Conservation (phyloP, 1,284 basidiomycete species). For the Boletellus dicymbophilus region DNA sequence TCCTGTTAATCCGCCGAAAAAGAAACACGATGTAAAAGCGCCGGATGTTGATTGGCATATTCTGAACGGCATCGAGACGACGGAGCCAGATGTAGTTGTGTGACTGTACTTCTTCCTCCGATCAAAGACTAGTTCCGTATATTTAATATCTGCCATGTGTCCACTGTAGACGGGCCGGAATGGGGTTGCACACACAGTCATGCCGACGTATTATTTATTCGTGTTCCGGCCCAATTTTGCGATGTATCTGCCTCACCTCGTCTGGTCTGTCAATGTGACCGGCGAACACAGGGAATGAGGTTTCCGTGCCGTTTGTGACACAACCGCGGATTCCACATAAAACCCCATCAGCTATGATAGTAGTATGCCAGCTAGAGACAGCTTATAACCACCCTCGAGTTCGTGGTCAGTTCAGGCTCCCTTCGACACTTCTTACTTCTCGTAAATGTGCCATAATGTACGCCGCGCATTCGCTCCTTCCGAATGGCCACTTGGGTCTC, state of each 20-base stretch:
- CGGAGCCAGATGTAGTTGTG: background rate
- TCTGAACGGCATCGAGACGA: slow-evolving; percentile 4
- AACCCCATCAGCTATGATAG: slow-evolving; percentile 21
- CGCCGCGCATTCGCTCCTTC: slow-evolving; percentile 26
- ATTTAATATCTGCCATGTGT: slow-evolving; percentile 17
- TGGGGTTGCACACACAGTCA: slow-evolving; percentile 14
- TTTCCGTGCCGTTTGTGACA: slow-evolving; percentile 38
- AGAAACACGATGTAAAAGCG: slow-evolving; percentile 8
- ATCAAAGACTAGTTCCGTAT: slow-evolving; percentile 7
- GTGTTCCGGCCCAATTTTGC: slow-evolving; percentile 21
- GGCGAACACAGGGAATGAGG: slow-evolving; percentile 41
- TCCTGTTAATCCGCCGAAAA: slow-evolving; percentile 22
- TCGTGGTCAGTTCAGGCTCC: slow-evolving; percentile 10
- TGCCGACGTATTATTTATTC: slow-evolving; percentile 27
- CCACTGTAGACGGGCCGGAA: slow-evolving; percentile 10
- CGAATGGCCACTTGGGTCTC: slow-evolving; percentile 4
- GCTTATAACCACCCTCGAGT: slow-evolving; percentile 21
- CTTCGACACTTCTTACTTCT: slow-evolving; percentile 17
- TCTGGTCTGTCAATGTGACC: slow-evolving; percentile 33
- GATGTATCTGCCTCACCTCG: slow-evolving; percentile 42
- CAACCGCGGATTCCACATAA: slow-evolving; percentile 34
- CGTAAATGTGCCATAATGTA: slow-evolving; percentile 77
- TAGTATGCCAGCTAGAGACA: slow-evolving; percentile 16
- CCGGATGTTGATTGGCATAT: background rate
- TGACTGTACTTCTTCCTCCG: background rate